phyloP scores from a whole-genome alignment of 2,329 filamentous ascomycete species.

The Aureobasidium pullulans region DNA sequence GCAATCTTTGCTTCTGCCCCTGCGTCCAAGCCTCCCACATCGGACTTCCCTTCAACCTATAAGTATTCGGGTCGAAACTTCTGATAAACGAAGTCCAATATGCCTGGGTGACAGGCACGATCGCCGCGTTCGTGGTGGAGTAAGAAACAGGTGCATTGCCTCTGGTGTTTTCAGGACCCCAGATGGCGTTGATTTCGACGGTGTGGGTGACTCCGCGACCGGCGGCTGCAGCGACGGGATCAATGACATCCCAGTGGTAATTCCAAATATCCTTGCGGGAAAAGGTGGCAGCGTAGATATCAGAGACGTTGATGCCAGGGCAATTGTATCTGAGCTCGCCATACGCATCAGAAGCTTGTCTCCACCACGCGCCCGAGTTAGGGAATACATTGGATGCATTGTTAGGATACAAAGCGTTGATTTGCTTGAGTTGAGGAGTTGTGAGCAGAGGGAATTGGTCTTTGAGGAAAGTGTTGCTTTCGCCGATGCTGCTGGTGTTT shows the following conservation, averaged over 20 bases:
- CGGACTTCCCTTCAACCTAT: conserved; percentile 40
- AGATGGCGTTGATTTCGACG: conserved; percentile 59
- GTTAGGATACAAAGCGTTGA: conserved; percentile 49
- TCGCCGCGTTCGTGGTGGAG: conserved; percentile 44
- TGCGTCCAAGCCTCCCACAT: conserved; percentile 44
- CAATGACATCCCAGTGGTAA: conserved; percentile 60
- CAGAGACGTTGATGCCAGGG: conserved; percentile 50
- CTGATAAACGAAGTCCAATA: conserved; percentile 74
- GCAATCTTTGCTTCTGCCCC: conserved; percentile 26
- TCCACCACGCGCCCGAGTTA: conserved; percentile 49
- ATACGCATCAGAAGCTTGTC: conserved; percentile 50
- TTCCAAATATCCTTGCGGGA: conserved; percentile 2
- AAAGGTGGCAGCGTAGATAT: conserved; percentile 24
- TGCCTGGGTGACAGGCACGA: conserved; percentile 55
- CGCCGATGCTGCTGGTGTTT: conserved; percentile 37
- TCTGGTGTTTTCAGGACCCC: conserved; percentile 52
- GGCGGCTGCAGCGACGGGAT: conserved; percentile 43
- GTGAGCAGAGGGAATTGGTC: conserved; percentile 53
- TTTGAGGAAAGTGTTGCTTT: conserved; percentile 50
- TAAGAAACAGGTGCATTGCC: conserved; percentile 50
- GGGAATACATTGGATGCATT: conserved; percentile 34
- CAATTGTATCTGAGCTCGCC: conserved; percentile 61
- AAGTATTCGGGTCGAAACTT: conserved; percentile 57
- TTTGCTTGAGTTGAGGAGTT: conserved; percentile 40
- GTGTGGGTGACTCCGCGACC: conserved; percentile 62